Evolutionary conservation across 2,329 filamentous ascomycete genomes (phyloP).

Genomic region (Phaeosphaeriaceae sp.): DNA sequence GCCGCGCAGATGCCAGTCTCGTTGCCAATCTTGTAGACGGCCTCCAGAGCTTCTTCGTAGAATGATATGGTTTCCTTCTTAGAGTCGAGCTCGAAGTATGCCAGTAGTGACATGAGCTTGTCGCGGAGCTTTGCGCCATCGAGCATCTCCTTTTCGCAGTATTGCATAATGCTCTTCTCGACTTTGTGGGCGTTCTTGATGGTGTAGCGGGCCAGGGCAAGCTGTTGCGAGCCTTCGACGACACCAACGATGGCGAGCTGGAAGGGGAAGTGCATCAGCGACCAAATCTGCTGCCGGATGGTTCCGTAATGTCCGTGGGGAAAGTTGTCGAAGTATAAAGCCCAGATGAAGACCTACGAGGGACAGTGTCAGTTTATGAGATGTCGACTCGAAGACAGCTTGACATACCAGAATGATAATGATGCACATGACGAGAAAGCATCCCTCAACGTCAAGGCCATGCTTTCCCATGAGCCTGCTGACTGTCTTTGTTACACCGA

Average conservation of each 20-base stretch:
- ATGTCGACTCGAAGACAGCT: neutral
- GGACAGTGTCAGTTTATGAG: conserved; percentile 1
- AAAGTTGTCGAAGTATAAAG: conserved; percentile 67
- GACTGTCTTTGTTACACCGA: conserved; percentile 66
- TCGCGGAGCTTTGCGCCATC: conserved; percentile 41
- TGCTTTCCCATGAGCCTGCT: conserved; percentile 47
- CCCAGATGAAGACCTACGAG: conserved; percentile 65
- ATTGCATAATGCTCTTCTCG: conserved; percentile 47
- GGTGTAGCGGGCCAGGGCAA: conserved; percentile 58
- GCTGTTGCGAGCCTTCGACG: conserved; percentile 69
- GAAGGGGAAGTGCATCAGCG: conserved; percentile 67
- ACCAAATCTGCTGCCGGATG: conserved; percentile 68
- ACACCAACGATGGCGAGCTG: conserved; percentile 70
- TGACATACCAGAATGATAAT: conserved; percentile 43
- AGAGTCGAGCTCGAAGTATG: conserved; percentile 40
- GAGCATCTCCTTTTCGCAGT: conserved; percentile 40
- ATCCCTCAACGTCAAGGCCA: conserved; percentile 44
- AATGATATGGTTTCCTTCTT: conserved; percentile 37
- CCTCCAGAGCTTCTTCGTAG: conserved; percentile 14
- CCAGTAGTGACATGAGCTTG: conserved; percentile 30
- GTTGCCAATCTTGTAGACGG: conserved; percentile 38
- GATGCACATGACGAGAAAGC: conserved; percentile 47
- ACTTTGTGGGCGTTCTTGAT: conserved; percentile 55
- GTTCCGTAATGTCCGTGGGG: conserved; percentile 59
- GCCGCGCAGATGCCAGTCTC: conserved; percentile 40